phyloP scores from a whole-genome alignment of 2,329 filamentous ascomycete genomes.

The Lachnellula cervina region DNA sequence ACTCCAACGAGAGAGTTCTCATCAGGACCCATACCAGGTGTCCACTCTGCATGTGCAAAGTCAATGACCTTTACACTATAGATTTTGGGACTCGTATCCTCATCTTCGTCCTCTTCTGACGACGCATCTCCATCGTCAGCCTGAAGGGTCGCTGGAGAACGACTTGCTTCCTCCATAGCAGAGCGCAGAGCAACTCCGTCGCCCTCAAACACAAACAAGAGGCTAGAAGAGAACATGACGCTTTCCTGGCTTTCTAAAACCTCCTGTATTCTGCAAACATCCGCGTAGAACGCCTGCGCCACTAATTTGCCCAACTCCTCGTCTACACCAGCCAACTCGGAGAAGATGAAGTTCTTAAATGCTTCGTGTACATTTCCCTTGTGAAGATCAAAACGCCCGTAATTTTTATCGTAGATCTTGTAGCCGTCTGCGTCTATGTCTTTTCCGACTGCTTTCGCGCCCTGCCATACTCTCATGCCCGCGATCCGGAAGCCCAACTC shows the following conservation, averaged over 20 bases:
- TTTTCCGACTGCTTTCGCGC: constrained; percentile 48
- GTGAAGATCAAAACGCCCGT: constrained; percentile 49
- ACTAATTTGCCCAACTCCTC: constrained; percentile 52
- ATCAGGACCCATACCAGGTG: constrained; percentile 75
- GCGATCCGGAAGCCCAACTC: constrained; percentile 59
- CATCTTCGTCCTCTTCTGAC: constrained; percentile 46
- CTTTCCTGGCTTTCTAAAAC: constrained; percentile 53
- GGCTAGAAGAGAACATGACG: constrained; percentile 53
- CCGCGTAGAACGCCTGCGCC: constrained; percentile 48
- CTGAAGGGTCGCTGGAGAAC: constrained; percentile 22
- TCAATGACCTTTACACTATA: constrained; percentile 87
- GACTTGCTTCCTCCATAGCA: constrained; percentile 33
- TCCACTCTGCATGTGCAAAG: constrained; percentile 86
- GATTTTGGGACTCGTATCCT: constrained; percentile 56
- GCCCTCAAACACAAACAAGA: constrained; percentile 62
- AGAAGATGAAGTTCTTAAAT: constrained; percentile 55
- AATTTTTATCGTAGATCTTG: constrained; percentile 59
- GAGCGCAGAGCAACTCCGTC: constrained; percentile 49
- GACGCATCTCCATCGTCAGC: constrained; percentile 30
- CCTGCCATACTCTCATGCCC: constrained; percentile 60
- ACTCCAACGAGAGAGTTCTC: constrained; percentile 77
- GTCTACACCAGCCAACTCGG: constrained; percentile 53
- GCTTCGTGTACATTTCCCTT: constrained; percentile 50
- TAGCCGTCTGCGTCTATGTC: constrained; percentile 50
- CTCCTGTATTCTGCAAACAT: constrained; percentile 48